These are phyloP conservation scores for Limonomyces culmigenus DNA, from an alignment of 1,284 basidiomycete species.

Conservation along the genomic window DNA sequence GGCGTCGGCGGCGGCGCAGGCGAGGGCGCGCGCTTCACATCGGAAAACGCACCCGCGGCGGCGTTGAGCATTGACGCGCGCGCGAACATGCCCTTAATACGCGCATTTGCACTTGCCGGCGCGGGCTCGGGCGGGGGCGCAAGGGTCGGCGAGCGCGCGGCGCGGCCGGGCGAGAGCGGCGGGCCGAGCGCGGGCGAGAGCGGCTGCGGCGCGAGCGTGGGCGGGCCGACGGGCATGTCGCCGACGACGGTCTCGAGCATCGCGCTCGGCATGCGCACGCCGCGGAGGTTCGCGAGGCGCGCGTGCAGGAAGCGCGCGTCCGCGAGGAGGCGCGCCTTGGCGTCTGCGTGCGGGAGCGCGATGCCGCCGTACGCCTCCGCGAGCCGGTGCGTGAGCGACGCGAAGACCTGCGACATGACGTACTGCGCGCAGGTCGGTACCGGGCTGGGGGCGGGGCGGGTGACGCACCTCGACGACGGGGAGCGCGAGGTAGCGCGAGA, in stretches of 20 bases:
- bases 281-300: conserved; percentile 56
- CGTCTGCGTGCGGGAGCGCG: conserved; percentile 64
- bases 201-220: conserved; percentile 17
- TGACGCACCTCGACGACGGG: conserved; percentile 62
- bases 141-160: background rate
- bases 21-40: background rate
- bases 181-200: conserved; percentile 17
- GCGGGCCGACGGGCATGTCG: conserved; percentile 27
- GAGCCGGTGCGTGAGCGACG: conserved; percentile 77
- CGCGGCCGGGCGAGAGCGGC: conserved; percentile 4
- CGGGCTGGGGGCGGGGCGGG: background rate
- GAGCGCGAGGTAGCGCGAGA: conserved; percentile 75
- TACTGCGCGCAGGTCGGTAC: conserved; percentile 26
- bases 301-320: conserved; percentile 67
- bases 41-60: background rate
- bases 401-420: conserved; percentile 86
- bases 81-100: conserved; percentile 14
- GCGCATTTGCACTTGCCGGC: conserved; percentile 8
- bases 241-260: conserved; percentile 72
- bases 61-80: conserved; percentile 6
- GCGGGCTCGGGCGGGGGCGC: conserved; percentile 2
- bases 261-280: conserved; percentile 44
- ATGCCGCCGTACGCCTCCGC: conserved; percentile 73
- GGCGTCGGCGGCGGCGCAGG: background rate
- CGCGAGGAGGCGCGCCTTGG: conserved; percentile 67